These are phyloP conservation scores for Skeletonema costatum DNA, from an alignment of 108 stramenopile species.

Conservation along the genomic window DNA sequence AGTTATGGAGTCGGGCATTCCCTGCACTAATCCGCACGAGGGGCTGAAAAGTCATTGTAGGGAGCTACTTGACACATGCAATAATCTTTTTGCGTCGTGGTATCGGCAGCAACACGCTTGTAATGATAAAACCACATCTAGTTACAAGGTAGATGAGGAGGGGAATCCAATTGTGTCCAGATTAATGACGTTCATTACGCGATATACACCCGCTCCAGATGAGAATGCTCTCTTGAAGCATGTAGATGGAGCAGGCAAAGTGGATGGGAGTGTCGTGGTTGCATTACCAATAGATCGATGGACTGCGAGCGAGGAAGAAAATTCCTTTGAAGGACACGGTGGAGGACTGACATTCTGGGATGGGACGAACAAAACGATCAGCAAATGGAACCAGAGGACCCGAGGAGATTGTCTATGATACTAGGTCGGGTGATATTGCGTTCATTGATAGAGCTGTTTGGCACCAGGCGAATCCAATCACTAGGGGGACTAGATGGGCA, in stretches of 20 bases:
- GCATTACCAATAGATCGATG: conserved; percentile 89
- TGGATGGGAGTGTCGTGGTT: conserved; percentile 83
- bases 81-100: conserved; percentile 75
- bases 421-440: conserved; percentile 84
- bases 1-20: conserved; percentile 88
- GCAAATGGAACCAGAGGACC: conserved; percentile 31
- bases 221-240: conserved; percentile 91
- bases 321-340: conserved; percentile 80
- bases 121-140: conserved; percentile 43
- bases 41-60: conserved; percentile 53
- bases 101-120: conserved; percentile 86
- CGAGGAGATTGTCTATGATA: conserved; percentile 79
- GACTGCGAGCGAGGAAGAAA: conserved; percentile 66
- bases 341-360: conserved; percentile 91
- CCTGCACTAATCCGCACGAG: conserved; percentile 76
- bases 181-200: conserved; percentile 90
- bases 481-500: conserved; percentile 90
- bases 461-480: conserved; percentile 90
- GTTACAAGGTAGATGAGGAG: conserved; percentile 24
- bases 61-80: conserved; percentile 73
- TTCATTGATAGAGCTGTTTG: conserved; percentile 86
- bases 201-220: conserved; percentile 85
- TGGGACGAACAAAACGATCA: conserved; percentile 50
- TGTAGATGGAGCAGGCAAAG: conserved; percentile 90
- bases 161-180: conserved; percentile 52